Evolutionary conservation across 2,329 filamentous ascomycete species (phyloP).

Genomic region (Sporothrix curviconia): DNA sequence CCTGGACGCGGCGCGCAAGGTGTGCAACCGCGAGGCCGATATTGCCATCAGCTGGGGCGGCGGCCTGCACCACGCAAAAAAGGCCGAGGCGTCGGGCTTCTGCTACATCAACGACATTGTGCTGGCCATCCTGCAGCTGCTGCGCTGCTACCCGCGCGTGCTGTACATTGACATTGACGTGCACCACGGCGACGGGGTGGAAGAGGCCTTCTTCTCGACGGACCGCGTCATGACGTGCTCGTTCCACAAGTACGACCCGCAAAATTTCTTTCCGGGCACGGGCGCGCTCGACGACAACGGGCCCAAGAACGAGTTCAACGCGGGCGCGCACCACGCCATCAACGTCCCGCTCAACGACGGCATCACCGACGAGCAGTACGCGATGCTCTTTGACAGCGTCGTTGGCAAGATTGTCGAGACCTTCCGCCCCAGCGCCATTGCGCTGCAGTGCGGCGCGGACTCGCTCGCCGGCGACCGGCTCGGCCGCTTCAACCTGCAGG

Average conservation of each 20-base stretch:
- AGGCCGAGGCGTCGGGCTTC: conserved; percentile 87
- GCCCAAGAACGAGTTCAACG: conserved; percentile 73
- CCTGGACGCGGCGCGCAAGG: conserved; percentile 82
- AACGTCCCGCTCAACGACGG: conserved; percentile 89
- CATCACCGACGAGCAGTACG: conserved; percentile 86
- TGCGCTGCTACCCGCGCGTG: conserved; percentile 75
- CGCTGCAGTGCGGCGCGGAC: conserved; percentile 92
- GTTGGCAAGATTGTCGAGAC: conserved; percentile 71
- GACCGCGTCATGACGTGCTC: conserved; percentile 84
- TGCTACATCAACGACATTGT: conserved; percentile 99
- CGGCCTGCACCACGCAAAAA: conserved; percentile 93
- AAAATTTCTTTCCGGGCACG: conserved; percentile 81
- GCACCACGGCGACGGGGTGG: conserved; percentile 78
- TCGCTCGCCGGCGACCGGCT: conserved; percentile 88
- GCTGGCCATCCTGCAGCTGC: conserved; percentile 79
- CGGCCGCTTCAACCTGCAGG: conserved; percentile 93
- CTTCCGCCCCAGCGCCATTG: conserved; percentile 86
- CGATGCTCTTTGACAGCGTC: conserved; percentile 73
- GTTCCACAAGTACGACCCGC: conserved; percentile 91
- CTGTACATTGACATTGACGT: conserved; percentile 92
- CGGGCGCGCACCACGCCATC: conserved; percentile 80
- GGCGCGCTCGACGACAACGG: conserved; percentile 83
- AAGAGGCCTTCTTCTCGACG: conserved; percentile 77
- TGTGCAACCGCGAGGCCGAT: conserved; percentile 79
- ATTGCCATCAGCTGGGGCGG: conserved; percentile 98